A percentile compares a stretch with the other conserved stretches of the same genome.
These are phyloP conservation scores for Diddensiella santjacobensis DNA, from an alignment of 805 yeast species.

Conservation along the genomic window DNA sequence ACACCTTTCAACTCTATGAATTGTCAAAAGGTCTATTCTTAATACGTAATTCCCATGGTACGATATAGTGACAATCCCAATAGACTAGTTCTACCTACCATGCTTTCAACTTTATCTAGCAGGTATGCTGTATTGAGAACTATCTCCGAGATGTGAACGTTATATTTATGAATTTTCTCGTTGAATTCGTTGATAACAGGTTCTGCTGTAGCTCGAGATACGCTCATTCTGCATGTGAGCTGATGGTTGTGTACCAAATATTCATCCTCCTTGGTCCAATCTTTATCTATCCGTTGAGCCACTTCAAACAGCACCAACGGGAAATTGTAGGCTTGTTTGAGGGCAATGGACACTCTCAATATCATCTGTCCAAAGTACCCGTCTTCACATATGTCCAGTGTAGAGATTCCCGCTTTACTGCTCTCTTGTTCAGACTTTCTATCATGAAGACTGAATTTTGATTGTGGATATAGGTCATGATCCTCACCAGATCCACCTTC, in stretches of 20 bases:
- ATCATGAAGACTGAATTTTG: constrained; percentile 9
- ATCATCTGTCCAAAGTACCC: constrained; percentile 17
- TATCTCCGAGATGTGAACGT: constrained; percentile 15
- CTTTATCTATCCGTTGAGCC: constrained; percentile 16
- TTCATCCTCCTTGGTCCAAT: constrained; percentile 18
- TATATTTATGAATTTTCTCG: constrained; percentile 10
- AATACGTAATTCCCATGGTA: neutral
- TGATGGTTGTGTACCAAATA: constrained; percentile 15
- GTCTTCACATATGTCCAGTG: constrained; percentile 15
- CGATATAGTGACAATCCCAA: neutral
- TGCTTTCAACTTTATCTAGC: constrained; percentile 12
- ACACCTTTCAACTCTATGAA: no score
- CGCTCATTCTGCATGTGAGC: constrained; percentile 14
- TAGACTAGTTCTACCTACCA: neutral
- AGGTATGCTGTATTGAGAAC: constrained; percentile 16
- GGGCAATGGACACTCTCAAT: constrained; percentile 10
- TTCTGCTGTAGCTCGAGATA: constrained; percentile 7
- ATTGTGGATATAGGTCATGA: constrained; percentile 12
- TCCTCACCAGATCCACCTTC: constrained; percentile 4
- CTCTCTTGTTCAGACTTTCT: neutral
- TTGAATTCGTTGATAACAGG: constrained; percentile 13
- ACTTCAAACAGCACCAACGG: constrained; percentile 10
- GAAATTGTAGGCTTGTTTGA: neutral
- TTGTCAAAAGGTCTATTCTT: no score
- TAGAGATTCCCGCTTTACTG: neutral